A percentile compares a stretch with the other conserved stretches of the same genome.
Evolutionary conservation across 257 asterid species (phyloP).

Genomic region (Nyctanthes arbortristis): DNA sequence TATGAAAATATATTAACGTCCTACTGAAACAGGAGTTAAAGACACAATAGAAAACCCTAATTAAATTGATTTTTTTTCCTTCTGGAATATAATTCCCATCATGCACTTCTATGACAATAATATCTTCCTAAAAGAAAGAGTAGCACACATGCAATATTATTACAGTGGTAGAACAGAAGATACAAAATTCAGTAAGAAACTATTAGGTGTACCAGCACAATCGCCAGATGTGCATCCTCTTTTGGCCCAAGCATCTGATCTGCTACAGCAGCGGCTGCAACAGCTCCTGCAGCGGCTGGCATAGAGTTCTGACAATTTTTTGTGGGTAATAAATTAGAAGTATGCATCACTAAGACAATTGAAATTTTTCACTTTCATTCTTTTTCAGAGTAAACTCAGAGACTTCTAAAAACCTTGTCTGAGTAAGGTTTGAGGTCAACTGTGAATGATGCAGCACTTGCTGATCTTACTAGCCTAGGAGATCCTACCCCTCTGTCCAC

Average conservation of each 20-base stretch:
- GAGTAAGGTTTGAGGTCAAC: conserved; percentile 61
- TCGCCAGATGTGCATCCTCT: conserved; percentile 96
- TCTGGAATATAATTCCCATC: too few species aligned
- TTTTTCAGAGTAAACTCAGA: conserved; percentile 17
- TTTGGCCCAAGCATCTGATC: conserved; percentile 99
- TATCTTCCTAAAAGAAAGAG: conserved; percentile 10
- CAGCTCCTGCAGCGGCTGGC: conserved; percentile 99
- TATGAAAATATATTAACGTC: too few species aligned
- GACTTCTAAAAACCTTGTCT: conserved; percentile 64
- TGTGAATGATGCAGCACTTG: conserved; percentile 57
- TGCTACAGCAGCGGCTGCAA: conserved; percentile 98
- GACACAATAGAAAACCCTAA: too few species aligned
- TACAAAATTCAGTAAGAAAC: conserved; percentile 13
- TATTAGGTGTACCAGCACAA: conserved; percentile 69
- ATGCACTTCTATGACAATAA: conserved; percentile 7
- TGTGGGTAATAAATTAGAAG: conserved; percentile 35
- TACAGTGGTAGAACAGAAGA: conserved; percentile 16
- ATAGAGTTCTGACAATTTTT: conserved; percentile 60
- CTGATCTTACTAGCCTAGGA: conserved; percentile 78
- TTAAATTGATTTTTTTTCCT: too few species aligned
- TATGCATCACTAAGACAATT: neutral
- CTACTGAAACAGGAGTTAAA: too few species aligned
- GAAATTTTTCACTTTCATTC: conserved; percentile 7
- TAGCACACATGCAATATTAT: neutral
- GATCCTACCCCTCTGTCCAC: conserved; percentile 99